A percentile compares a stretch with the other conserved stretches of the same genome.
Conservation (phyloP, 2,329 filamentous ascomycete species). For the Blastomyces emzantsi region DNA sequence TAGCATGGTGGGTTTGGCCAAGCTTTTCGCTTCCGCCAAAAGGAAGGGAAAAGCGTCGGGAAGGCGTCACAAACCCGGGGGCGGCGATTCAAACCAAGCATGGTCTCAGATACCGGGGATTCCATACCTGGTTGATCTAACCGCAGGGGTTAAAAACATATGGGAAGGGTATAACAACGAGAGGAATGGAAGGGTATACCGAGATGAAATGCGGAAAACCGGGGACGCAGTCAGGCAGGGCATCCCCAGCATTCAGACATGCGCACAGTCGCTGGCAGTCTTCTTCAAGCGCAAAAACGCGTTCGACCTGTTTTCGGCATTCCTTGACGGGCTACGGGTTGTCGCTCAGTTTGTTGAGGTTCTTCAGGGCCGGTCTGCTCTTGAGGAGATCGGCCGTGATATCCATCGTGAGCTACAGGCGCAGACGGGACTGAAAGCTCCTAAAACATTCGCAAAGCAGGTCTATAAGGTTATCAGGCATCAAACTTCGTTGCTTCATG, state of each 20-base stretch:
- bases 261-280: not conserved
- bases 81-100: not conserved
- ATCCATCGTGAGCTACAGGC: constrained; percentile 1
- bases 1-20: not conserved
- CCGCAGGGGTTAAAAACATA: not conserved
- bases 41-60: not conserved
- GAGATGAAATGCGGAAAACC: not conserved
- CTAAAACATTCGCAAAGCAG: not conserved
- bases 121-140: not conserved
- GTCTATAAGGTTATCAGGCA: not conserved
- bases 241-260: not conserved
- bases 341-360: not conserved
- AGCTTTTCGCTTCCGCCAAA: not conserved
- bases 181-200: not conserved
- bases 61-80: not conserved
- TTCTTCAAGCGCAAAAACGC: constrained; percentile 1
- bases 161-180: not conserved
- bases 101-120: not conserved
- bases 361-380: not conserved
- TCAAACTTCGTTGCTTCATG: not conserved
- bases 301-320: not conserved
- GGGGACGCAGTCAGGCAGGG: not conserved
- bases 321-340: not conserved
- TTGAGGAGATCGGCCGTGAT: not conserved
- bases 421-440: not conserved